These are phyloP conservation scores for Mucor piriformis DNA, from an alignment of 371 early-diverging fungal genomes.

Conservation along the genomic window DNA sequence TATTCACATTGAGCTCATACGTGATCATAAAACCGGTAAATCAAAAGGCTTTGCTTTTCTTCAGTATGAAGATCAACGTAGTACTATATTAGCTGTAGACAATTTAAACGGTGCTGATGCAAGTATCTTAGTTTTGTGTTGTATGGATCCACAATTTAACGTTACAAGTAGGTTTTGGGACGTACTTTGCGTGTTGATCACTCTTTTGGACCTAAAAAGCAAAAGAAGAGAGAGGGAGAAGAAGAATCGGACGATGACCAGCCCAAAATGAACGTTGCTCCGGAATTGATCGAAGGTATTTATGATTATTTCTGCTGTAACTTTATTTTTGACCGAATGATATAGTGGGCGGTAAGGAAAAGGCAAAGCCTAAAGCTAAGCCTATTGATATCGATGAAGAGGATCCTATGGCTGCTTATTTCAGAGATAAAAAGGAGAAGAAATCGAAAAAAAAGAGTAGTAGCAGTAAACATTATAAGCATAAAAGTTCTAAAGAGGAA, in stretches of 20 bases:
- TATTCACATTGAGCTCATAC: constrained; percentile 83
- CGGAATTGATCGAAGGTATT: constrained; percentile 55
- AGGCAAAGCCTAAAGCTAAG: constrained; percentile 31
- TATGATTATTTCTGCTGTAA: not conserved
- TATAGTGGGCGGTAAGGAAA: constrained; percentile 18
- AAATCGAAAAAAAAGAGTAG: constrained; percentile 42
- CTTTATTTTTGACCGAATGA: not conserved
- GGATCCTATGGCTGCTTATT: constrained; percentile 81
- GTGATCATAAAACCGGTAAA: constrained; percentile 87
- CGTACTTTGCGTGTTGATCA: constrained; percentile 47
- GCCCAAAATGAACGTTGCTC: constrained; percentile 80
- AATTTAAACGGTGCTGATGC: constrained; percentile 88
- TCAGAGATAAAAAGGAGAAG: constrained; percentile 54
- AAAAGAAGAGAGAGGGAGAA: constrained; percentile 38
- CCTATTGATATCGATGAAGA: constrained; percentile 67
- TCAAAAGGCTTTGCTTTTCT: constrained; percentile 90
- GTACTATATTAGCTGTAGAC: constrained; percentile 92
- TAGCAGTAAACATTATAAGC: constrained; percentile 25
- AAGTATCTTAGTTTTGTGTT: constrained; percentile 5
- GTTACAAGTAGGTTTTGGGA: constrained; percentile 24
- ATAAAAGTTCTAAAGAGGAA: constrained; percentile 20
- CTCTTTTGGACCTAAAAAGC: constrained; percentile 57
- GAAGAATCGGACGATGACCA: constrained; percentile 58
- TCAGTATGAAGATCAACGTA: constrained; percentile 92
- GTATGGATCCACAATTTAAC: not conserved